Percentiles rank a stretch among this genome's conserved stretches.
Conservation (phyloP, 306 rosid species). For the Quercus robur region DNA sequence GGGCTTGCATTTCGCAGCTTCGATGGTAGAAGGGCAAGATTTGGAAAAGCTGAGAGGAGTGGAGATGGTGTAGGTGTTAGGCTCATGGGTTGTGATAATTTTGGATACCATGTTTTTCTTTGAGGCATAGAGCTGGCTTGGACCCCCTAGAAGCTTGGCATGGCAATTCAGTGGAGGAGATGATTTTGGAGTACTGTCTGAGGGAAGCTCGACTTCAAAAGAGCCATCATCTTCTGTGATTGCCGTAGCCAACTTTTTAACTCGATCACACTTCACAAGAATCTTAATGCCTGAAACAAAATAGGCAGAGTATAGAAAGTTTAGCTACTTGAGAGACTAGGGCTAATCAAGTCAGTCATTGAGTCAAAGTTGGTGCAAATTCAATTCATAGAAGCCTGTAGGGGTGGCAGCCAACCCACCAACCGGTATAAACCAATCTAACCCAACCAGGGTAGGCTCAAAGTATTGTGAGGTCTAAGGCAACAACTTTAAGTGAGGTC, state of each 20-base stretch:
- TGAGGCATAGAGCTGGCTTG: constrained; percentile 48
- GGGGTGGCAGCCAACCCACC: no score
- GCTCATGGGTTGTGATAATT: constrained; percentile 33
- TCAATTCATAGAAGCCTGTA: no score
- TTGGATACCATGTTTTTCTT: constrained; percentile 34
- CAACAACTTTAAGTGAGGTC: no score
- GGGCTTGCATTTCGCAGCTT: constrained; percentile 24
- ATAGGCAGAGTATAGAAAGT: not conserved
- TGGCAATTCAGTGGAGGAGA: constrained; percentile 32
- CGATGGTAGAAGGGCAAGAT: constrained; percentile 44
- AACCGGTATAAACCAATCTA: no score
- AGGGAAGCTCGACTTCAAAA: constrained; percentile 49
- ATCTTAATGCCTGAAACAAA: constrained; percentile 53
- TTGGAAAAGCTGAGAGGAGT: constrained; percentile 56
- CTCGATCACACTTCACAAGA: constrained; percentile 59
- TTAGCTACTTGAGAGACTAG: no score
- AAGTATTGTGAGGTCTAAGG: no score
- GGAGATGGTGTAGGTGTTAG: constrained; percentile 45
- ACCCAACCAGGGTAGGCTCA: no score
- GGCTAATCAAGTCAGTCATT: no score
- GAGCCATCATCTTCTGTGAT: constrained; percentile 59
- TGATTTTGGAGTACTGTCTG: constrained; percentile 10
- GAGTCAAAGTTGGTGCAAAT: no score
- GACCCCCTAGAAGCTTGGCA: constrained; percentile 64
- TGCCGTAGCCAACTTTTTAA: constrained; percentile 34